Base-by-base conservation (phyloP, 306 rosid species). In the Hippophae rhamnoides region DNA sequence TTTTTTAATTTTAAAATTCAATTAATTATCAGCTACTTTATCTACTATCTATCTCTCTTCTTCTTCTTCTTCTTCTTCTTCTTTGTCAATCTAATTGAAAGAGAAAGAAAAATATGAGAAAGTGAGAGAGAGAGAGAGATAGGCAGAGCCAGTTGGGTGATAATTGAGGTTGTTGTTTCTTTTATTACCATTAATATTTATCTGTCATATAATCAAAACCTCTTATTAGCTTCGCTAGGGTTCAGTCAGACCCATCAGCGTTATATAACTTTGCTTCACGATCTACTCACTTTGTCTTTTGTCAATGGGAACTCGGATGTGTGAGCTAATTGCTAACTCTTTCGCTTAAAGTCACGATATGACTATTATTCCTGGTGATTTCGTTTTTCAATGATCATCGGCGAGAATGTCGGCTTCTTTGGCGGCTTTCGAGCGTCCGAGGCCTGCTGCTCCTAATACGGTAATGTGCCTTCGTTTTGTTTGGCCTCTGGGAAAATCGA, bases 391-490 rank as follows among this genome's bases (percentile, higher is more conserved):
- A 79, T 82, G 95, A 41, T 65, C 52, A 52, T 70, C 62, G 76
- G 67, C 43, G 76, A 66, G 79, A 83, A 90, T 92, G 99, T 82
- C 99, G 62, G 86, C 97, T 74, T 69, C 99, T 52, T 75, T 80
- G 60, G 89, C 93, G 49, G 80, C 97, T 71, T 84, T 86, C 62
- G 99, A 93, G 75, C 89, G 95, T 54, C 97, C 89, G 38, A 66
- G 97, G 49, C 86, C 81, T 7, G 95, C 72, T 41, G 77, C 79
- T 66, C 82, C 86, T 4, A 93, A 86, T 49, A 79, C 97, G 85
- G 99, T 93, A 77, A 61, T 63, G 64, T 63, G 10, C 38, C 56
- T n/a, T 61, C 44, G 49, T 51, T 60, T 5, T 61, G 69, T 43
- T 65, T 72, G 72, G 53, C 31, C 69, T 9, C 70, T 38, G 64